Evolutionary conservation across 2,329 filamentous ascomycete genomes (phyloP).

Genomic region (Bipolaris gigantea): DNA sequence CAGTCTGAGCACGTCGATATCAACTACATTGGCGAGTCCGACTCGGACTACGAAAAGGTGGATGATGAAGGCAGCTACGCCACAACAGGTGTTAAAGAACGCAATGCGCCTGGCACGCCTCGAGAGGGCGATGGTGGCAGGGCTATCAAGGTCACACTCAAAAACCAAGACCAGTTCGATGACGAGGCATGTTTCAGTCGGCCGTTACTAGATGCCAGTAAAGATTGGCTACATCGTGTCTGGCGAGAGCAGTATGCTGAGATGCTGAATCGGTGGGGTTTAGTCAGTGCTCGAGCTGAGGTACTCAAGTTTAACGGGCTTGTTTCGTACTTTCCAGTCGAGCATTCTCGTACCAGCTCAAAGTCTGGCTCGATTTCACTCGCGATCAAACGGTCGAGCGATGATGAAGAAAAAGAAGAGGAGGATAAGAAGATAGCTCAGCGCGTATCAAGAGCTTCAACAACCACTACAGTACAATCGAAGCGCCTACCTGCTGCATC

Average conservation of each 20-base stretch:
- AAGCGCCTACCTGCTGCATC: slow-evolving; percentile 32
- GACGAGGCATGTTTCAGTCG: slow-evolving; percentile 52
- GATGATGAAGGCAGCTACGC: slow-evolving; percentile 15
- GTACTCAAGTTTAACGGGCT: slow-evolving; percentile 59
- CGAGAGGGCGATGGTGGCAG: slow-evolving; percentile 11
- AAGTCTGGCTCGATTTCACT: slow-evolving; percentile 34
- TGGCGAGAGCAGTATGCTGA: slow-evolving; percentile 63
- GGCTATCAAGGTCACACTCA: slow-evolving; percentile 54
- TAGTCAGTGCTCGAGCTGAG: slow-evolving; percentile 59
- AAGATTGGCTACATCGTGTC: slow-evolving; percentile 52
- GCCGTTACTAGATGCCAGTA: slow-evolving; percentile 54
- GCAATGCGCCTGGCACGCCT: slow-evolving; percentile 22
- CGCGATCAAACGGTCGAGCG: slow-evolving; percentile 22
- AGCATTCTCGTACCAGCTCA: slow-evolving; percentile 25
- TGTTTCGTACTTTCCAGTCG: slow-evolving; percentile 39
- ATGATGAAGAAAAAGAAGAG: slow-evolving; percentile 16
- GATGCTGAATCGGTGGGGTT: slow-evolving; percentile 60
- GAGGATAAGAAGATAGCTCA: slow-evolving; percentile 14
- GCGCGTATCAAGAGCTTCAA: slow-evolving; percentile 29
- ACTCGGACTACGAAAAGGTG: slow-evolving; percentile 35
- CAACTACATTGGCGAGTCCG: slow-evolving; percentile 38
- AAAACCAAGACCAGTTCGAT: slow-evolving; percentile 61
- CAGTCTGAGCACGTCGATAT: slow-evolving; percentile 36
- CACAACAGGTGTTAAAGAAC: slow-evolving; percentile 29
- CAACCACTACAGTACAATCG: slow-evolving; percentile 17